Conservation (phyloP, 805 yeast species). For the Barnettozyma sucrosica region DNA sequence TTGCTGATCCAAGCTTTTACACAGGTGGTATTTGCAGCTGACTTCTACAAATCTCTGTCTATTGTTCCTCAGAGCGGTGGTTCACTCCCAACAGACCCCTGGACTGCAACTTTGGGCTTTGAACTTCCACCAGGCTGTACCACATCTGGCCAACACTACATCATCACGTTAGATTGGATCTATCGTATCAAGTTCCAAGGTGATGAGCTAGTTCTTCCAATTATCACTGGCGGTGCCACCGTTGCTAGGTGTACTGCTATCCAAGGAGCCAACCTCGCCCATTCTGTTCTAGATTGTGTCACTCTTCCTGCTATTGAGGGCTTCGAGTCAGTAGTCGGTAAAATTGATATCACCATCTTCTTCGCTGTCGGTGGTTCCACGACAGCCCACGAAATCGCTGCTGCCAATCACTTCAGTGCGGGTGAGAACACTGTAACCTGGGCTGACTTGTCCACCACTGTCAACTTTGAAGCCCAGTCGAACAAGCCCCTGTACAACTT, state of each 20-base stretch:
- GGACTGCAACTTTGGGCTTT: slow-evolving; percentile 30
- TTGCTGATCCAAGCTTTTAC: slow-evolving; percentile 1
- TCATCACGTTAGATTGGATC: slow-evolving; percentile 26
- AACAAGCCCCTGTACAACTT: slow-evolving; percentile 19
- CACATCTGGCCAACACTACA: slow-evolving; percentile 16
- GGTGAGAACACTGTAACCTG: slow-evolving; percentile 28
- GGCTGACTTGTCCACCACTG: slow-evolving; percentile 23
- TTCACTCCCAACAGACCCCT: slow-evolving; percentile 27
- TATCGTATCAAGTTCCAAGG: slow-evolving; percentile 31
- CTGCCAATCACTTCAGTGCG: slow-evolving; percentile 24
- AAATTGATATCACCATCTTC: slow-evolving; percentile 25
- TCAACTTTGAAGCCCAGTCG: slow-evolving; percentile 24
- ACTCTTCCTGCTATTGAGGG: slow-evolving; percentile 19
- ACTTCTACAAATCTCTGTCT: slow-evolving; percentile 7
- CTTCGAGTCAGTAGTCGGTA: slow-evolving; percentile 24
- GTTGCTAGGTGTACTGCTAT: slow-evolving; percentile 28
- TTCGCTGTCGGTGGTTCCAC: slow-evolving; percentile 33
- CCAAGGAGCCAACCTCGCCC: slow-evolving; percentile 29
- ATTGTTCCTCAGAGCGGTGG: slow-evolving; percentile 8
- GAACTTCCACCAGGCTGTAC: slow-evolving; percentile 22
- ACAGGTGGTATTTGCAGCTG: slow-evolving; percentile 1
- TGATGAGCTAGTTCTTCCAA: slow-evolving; percentile 15
- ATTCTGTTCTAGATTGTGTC: slow-evolving; percentile 28
- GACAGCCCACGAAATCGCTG: slow-evolving; percentile 27
- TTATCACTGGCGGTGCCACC: slow-evolving; percentile 23